Percentiles rank a stretch among this genome's conserved stretches.
phyloP scores from a whole-genome alignment of 2,329 filamentous ascomycete genomes.

The Dothistroma septosporum region DNA sequence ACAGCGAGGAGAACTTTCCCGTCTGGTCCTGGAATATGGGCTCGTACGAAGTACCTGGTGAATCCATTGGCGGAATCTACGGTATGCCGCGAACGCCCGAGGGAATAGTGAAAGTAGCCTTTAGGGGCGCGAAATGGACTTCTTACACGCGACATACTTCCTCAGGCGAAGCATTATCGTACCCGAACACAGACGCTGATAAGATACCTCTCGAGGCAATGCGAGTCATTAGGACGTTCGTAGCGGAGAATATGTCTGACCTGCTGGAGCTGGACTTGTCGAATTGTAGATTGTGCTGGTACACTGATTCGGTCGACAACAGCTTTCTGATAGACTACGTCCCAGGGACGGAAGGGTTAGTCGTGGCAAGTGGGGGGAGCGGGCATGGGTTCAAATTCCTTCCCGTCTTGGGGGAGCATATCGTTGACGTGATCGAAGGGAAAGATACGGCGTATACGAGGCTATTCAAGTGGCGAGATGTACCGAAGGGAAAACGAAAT shows the following conservation, averaged over 20 bases:
- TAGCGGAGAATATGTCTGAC: conserved; percentile 43
- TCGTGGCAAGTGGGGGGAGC: conserved; percentile 32
- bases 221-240: conserved; percentile 21
- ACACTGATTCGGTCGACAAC: conserved; percentile 45
- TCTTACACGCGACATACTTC: conserved; percentile 17
- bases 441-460: conserved; percentile 24
- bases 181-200: conserved; percentile 19
- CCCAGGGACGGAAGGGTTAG: conserved; percentile 17
- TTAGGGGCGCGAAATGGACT: conserved; percentile 30
- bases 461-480: conserved; percentile 25
- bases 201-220: conserved; percentile 26
- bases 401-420: conserved; percentile 29
- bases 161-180: conserved; percentile 16
- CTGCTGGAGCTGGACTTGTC: conserved; percentile 38
- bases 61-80: conserved; percentile 23
- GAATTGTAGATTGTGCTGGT: conserved; percentile 49
- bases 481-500: conserved; percentile 24
- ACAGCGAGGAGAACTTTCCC: conserved; percentile 45
- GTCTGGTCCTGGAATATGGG: conserved; percentile 37
- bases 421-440: conserved; percentile 27
- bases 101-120: conserved; percentile 27
- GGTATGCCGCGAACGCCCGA: conserved; percentile 24
- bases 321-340: conserved; percentile 29
- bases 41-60: conserved; percentile 2
- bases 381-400: conserved; percentile 36